Base-by-base conservation (phyloP, 225 moss, liverwort and hornwort genomes). In the Bryum argenteum region DNA sequence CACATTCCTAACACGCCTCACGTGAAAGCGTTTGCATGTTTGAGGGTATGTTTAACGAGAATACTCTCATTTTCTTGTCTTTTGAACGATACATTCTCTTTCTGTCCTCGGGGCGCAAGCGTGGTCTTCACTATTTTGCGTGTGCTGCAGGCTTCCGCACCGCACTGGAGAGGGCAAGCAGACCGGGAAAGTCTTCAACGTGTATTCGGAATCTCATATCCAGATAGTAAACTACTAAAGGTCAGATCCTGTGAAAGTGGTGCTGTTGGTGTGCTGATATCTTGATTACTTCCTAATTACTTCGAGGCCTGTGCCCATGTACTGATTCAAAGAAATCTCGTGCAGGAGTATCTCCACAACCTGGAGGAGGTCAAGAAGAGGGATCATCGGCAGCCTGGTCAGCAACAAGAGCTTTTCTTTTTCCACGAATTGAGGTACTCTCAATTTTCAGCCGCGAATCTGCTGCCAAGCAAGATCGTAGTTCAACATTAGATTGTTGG, bases 291-390 rank as follows among this genome's bases (percentile, higher is more conserved):
- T n/a, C n/a, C n/a, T n/a, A 50, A 18, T 28, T 8, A 48, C 13
- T 19, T 23, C 11, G 1, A 48, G 17, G 8, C 9, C 40, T 24
- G 16, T 47, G 47, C 33, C 33, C 33, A 33, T 33, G 33, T 33
- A 33, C 7, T 33, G 33, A 33, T 6, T 48, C 3, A 17, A 48
- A 48, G 17, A 17, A 10, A 33, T 33, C 7, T 54, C 70, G 33
- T 69, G 54, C 72, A 93, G 96, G 96, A 97, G 62, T 97, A 93
- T 84, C 81, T 81, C 40, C 75, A 79, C 26, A 87, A 82, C 50
- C 81, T 94, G 60, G 96, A 92, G 79, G 96, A 97, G 74, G 96
- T 94, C 16, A 97, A 97, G 73, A 97, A 97, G 67, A 82, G 96
- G 67, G 96, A 97, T 63, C 96, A 97, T 65, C 80, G 96, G 67